phyloP scores from a whole-genome alignment of 805 yeast genomes.

The Myxozyma neglecta region DNA sequence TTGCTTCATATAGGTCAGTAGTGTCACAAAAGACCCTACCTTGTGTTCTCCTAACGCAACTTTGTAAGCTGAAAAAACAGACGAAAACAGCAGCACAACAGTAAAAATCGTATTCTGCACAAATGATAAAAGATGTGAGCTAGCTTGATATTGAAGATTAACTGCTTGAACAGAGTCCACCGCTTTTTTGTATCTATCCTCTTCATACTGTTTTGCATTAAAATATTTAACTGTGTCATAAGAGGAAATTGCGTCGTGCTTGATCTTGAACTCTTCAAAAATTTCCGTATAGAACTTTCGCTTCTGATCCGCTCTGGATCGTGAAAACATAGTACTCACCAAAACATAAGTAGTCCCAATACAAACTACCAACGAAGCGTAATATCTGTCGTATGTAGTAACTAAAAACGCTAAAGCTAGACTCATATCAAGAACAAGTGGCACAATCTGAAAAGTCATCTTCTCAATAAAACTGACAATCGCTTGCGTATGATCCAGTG shows the following conservation, averaged over 20 bases:
- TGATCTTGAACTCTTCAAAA: conserved; percentile 11
- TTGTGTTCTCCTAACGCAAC: conserved; percentile 15
- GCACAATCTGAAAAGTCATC: conserved; percentile 25
- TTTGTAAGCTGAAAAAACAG: conserved; percentile 23
- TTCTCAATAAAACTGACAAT: conserved; percentile 26
- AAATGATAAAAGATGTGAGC: conserved; percentile 11
- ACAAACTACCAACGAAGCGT: conserved; percentile 16
- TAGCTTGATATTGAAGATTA: conserved; percentile 12
- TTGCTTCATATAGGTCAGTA: conserved; percentile 29
- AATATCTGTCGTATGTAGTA: conserved; percentile 20
- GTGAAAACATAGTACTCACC: conserved; percentile 19
- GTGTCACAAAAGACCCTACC: conserved; percentile 28
- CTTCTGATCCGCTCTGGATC: conserved; percentile 11
- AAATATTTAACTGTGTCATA: conserved; percentile 30
- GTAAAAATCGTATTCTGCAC: conserved; percentile 27
- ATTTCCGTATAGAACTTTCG: conserved; percentile 12
- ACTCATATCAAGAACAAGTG: conserved; percentile 20
- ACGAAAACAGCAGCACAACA: conserved; percentile 14
- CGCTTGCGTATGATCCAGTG: conserved; percentile 18
- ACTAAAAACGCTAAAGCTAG: conserved; percentile 27
- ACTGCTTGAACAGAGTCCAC: conserved; percentile 11
- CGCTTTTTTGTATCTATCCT: conserved; percentile 19
- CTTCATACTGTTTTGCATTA: conserved; percentile 29
- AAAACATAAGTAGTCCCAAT: conserved; percentile 22
- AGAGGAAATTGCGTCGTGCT: conserved; percentile 24